A percentile compares a stretch with the other conserved stretches of the same genome.
These are phyloP conservation scores for Anacardium occidentale DNA, from an alignment of 345 rosid genomes.

Conservation along the genomic window DNA sequence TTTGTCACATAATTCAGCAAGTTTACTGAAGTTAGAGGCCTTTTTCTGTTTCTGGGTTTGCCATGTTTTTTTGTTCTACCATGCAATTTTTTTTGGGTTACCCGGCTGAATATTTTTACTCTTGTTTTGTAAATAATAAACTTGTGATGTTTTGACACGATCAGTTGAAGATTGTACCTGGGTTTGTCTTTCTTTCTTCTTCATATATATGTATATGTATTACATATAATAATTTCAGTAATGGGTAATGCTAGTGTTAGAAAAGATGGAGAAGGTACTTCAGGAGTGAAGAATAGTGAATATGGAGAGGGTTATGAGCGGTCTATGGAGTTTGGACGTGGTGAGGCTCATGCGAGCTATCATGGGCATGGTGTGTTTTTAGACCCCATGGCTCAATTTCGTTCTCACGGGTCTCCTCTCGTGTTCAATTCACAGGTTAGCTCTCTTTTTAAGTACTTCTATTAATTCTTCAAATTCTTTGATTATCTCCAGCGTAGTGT, in stretches of 20 bases:
- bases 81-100: not conserved
- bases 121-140: not conserved
- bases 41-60: slow-evolving; percentile 19
- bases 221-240: slow-evolving; percentile 26
- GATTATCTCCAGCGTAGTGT: too few relatives aligned
- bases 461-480: not conserved
- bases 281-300: slow-evolving; percentile 28
- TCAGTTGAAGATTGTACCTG: slow-evolving; percentile 20
- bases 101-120: not conserved
- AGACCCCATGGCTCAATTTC: slow-evolving; percentile 37
- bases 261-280: slow-evolving; percentile 44
- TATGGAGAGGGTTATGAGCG: slow-evolving; percentile 33
- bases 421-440: slow-evolving; percentile 35
- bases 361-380: slow-evolving; percentile 18
- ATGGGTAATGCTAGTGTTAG: slow-evolving; percentile 72
- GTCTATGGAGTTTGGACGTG: slow-evolving; percentile 22
- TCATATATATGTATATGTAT: too few relatives aligned
- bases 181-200: slow-evolving; percentile 19
- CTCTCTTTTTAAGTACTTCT: not conserved
- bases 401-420: slow-evolving; percentile 32
- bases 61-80: not conserved
- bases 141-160: slow-evolving; percentile 7
- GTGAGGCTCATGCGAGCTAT: slow-evolving; percentile 12
- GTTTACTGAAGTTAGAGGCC: not conserved
- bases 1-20: not conserved